A percentile compares a stretch with the other conserved stretches of the same genome.
These are phyloP conservation scores for Saprolegnia diclina DNA, from an alignment of 352 stramenopile species.

Conservation along the genomic window DNA sequence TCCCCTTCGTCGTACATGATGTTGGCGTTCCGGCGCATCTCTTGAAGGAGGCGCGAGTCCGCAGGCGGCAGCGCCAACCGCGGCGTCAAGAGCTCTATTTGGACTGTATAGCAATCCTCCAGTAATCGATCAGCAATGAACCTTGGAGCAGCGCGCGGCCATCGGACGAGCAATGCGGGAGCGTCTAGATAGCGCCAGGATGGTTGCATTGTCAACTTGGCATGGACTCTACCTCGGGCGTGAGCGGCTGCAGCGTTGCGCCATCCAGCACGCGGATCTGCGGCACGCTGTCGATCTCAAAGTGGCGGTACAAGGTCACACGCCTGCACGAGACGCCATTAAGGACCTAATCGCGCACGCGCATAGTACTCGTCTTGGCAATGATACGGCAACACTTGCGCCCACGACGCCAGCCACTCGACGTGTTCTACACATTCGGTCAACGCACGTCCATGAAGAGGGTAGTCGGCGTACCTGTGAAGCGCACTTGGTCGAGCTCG, in stretches of 20 bases:
- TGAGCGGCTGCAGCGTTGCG: not conserved
- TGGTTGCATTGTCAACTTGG: too few species aligned
- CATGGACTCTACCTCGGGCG: not conserved
- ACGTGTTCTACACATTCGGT: slow-evolving; percentile 6
- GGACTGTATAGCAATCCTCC: not conserved
- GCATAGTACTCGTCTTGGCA: slow-evolving; percentile 14
- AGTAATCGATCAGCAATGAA: slow-evolving; percentile 33
- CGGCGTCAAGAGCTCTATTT: slow-evolving; percentile 4
- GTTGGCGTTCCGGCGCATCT: slow-evolving; percentile 41
- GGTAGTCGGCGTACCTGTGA: not conserved
- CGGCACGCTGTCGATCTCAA: slow-evolving; percentile 9
- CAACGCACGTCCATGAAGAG: not conserved
- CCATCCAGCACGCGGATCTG: slow-evolving; percentile 5
- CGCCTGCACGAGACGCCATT: not conserved
- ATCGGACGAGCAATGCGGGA: slow-evolving; percentile 39
- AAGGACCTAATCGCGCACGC: not conserved
- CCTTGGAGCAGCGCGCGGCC: slow-evolving; percentile 38
- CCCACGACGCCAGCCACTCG: not conserved
- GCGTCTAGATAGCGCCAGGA: slow-evolving; percentile 3
- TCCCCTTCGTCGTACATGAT: slow-evolving; percentile 50
- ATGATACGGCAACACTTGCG: slow-evolving; percentile 6
- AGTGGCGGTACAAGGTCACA: slow-evolving; percentile 11
- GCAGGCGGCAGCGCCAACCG: slow-evolving; percentile 28
- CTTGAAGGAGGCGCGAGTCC: not conserved
- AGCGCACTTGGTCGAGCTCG: slow-evolving; percentile 18